Conservation (phyloP, 331 rosid species). For the Phaseolus coccineus region DNA sequence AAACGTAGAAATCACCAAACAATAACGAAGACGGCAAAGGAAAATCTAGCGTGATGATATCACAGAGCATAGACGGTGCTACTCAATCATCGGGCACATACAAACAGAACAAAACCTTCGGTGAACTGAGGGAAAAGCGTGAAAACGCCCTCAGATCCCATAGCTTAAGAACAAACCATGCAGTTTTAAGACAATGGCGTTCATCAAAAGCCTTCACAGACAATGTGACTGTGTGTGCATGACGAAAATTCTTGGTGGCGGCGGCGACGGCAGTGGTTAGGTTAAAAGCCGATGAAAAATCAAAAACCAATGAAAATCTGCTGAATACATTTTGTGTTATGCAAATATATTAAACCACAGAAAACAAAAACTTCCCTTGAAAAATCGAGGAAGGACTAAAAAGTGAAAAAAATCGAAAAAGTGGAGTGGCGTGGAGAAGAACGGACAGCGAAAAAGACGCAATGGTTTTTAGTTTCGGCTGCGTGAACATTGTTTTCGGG, state of each 20-base stretch:
- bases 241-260: too few relatives aligned
- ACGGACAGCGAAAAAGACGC: background rate
- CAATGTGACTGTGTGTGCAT: background rate
- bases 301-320: constrained; percentile 31
- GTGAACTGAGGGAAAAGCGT: background rate
- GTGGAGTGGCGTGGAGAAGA: background rate
- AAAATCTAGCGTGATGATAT: background rate
- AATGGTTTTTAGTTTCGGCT: background rate
- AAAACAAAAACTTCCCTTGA: background rate
- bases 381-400: background rate
- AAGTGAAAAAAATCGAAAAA: background rate
- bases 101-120: background rate
- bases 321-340: constrained; percentile 35
- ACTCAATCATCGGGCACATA: background rate
- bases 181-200: constrained; percentile 36
- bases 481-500: background rate
- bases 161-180: constrained; percentile 45
- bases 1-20: background rate
- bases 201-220: constrained; percentile 41
- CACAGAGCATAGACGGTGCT: background rate
- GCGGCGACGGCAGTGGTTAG: background rate
- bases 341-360: background rate
- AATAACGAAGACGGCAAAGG: background rate
- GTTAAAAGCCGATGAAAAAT: constrained; percentile 11
- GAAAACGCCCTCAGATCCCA: constrained; percentile 58